Evolutionary conservation across 2,329 filamentous ascomycete species (phyloP), one percentile per base, ranked within the genome.

Genomic region (Fusarium sp.): DNA sequence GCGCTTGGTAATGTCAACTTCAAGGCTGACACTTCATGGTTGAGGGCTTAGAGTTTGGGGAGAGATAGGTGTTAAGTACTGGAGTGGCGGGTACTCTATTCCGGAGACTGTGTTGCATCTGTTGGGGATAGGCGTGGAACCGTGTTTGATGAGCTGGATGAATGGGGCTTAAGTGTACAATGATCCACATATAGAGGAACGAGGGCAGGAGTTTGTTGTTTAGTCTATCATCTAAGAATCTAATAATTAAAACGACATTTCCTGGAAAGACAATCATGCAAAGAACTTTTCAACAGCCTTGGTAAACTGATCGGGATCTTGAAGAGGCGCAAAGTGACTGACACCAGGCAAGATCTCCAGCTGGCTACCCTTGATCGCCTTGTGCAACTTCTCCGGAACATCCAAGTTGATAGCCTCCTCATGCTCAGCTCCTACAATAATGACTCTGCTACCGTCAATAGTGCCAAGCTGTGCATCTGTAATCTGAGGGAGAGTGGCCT

Each of bases 311-410:
- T 73, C 76, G 4, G 84, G 82, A 71, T 85, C 80, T 71, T 85
- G 84, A 18, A 85, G 37, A 2, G 84, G 84, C 38, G 83, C 84
- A 72, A 85, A 85, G 68, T 85, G 84, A 68, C 84, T 85, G 7
- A 85, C 84, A 2, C 78, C 80, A 2, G 67, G 78, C 68, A 85
- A 70, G 9, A 81, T 83, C 40, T 79, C 74, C 52, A 83, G 64
- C 62, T 77, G 76, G 66, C 84, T 85, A 4, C 81, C 81, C n/a
- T 75, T 71, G 57, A 85, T 84, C 35, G 82, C 79, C 13, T 69
- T 71, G 64, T 82, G 76, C 63, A 85, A 70, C 69, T 80, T 79
- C 3, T 65, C 71, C 0, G 83, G 81, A 1, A 84, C 83, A 47
- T 79, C 79, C 27, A 77, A 68, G 56, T 83, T 83, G n/a, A 85